phyloP scores from a whole-genome alignment of 73 alveolate species.

The Blepharisma japonicum region DNA sequence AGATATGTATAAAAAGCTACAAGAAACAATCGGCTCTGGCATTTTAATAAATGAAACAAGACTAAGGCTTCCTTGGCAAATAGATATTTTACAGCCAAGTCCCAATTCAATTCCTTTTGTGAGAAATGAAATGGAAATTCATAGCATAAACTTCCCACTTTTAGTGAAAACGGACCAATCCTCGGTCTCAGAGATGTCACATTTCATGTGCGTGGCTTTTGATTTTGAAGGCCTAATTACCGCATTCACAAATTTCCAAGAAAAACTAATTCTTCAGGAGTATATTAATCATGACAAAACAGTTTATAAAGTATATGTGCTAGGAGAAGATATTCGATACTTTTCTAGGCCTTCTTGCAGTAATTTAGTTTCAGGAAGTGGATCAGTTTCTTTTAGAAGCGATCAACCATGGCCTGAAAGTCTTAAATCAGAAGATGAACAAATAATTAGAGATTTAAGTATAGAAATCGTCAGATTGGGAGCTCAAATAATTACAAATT shows the following conservation, averaged over 20 bases:
- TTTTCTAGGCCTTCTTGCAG: neutral
- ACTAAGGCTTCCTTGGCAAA: slow-evolving; percentile 4
- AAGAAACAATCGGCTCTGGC: neutral
- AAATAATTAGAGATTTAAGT: neutral
- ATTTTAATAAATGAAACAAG: neutral
- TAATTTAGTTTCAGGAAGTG: neutral
- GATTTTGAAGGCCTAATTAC: slow-evolving; percentile 4
- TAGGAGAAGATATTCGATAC: neutral
- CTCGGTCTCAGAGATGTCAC: neutral
- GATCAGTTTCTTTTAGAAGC: neutral
- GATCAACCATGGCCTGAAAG: slow-evolving; percentile 20
- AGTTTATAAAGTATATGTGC: slow-evolving; percentile 12
- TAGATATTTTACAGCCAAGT: too few species aligned
- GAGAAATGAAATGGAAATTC: neutral
- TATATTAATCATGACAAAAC: slow-evolving; percentile 16
- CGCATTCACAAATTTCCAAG: neutral
- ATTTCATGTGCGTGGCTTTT: slow-evolving; percentile 11
- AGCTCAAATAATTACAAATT: neutral
- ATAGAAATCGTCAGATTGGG: neutral
- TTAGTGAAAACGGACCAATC: neutral
- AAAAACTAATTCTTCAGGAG: slow-evolving; percentile 1
- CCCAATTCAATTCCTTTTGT: too few species aligned
- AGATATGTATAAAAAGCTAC: neutral
- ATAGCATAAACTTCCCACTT: slow-evolving; percentile 4
- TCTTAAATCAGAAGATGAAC: neutral